Evolutionary conservation across 805 yeast species (phyloP).

Genomic region (Candida caryicola): DNA sequence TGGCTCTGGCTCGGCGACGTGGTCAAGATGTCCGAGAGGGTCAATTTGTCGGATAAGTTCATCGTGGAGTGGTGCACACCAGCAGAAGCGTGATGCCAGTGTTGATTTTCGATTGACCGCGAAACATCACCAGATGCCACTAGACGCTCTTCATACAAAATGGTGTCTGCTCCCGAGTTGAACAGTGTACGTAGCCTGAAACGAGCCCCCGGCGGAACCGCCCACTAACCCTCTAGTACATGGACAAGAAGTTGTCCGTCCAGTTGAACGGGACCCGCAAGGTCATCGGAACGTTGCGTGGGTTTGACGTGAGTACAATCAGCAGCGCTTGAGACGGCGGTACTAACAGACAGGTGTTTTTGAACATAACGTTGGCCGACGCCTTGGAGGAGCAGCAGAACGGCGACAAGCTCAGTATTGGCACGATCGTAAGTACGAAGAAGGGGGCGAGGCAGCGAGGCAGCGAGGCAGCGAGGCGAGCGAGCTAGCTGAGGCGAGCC

Average conservation of each 20-base stretch:
- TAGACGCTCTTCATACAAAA: slow-evolving; percentile 12
- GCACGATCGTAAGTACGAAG: slow-evolving; percentile 56
- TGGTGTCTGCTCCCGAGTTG: slow-evolving; percentile 65
- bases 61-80: slow-evolving; percentile 12
- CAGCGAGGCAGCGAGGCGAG: no score
- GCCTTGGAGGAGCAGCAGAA: slow-evolving; percentile 58
- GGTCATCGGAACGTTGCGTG: slow-evolving; percentile 77
- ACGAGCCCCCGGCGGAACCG: not conserved
- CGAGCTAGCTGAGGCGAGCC: no score
- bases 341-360: slow-evolving; percentile 45
- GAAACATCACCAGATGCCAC: not conserved
- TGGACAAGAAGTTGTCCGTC: slow-evolving; percentile 72
- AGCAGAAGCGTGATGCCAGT: no score
- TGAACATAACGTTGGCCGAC: slow-evolving; percentile 69
- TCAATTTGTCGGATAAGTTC: slow-evolving; percentile 23
- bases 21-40: slow-evolving; percentile 24
- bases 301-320: slow-evolving; percentile 61
- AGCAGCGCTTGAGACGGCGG: not conserved
- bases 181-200: slow-evolving; percentile 42
- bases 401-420: slow-evolving; percentile 55
- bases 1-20: slow-evolving; percentile 21
- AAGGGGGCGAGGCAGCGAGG: no score
- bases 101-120: not conserved
- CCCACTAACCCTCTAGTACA: slow-evolving; percentile 48
- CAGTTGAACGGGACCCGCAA: slow-evolving; percentile 77